Percentiles rank a stretch among this genome's conserved stretches.
Evolutionary conservation across 768 basidiomycete species (phyloP).

Genomic region (Gymnopilus dilepis): DNA sequence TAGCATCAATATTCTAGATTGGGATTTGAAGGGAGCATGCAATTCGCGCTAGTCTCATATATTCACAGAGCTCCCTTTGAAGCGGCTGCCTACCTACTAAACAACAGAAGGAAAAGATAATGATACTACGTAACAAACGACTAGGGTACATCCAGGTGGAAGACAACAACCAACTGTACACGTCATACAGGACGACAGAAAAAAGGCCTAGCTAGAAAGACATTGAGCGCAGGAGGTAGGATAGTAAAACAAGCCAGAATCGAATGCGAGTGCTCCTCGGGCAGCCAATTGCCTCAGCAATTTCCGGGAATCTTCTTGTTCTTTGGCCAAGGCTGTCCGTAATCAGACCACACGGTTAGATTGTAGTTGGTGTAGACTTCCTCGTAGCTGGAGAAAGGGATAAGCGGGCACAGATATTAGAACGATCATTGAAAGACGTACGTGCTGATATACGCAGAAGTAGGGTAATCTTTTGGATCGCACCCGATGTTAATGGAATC

Average conservation of each 20-base stretch:
- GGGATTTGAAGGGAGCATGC: too few relatives aligned
- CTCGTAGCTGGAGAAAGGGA: constrained; percentile 46
- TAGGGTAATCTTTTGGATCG: constrained; percentile 73
- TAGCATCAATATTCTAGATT: too few relatives aligned
- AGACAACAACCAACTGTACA: neutral
- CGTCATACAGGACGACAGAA: neutral
- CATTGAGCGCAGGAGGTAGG: neutral
- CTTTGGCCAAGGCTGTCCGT: constrained; percentile 58
- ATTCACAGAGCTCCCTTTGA: too few relatives aligned
- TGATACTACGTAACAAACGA: neutral
- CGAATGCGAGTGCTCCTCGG: neutral
- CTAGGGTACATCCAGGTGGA: neutral
- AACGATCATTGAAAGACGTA: constrained; percentile 31
- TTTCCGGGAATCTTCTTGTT: constrained; percentile 36
- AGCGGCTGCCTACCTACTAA: too few relatives aligned
- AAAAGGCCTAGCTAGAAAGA: neutral
- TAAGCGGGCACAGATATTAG: neutral
- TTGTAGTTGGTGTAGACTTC: constrained; percentile 71
- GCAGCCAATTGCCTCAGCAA: neutral
- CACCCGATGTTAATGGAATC: constrained; percentile 59
- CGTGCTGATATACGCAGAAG: constrained; percentile 71
- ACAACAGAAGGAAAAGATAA: neutral
- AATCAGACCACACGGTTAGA: constrained; percentile 49
- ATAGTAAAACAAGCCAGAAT: neutral
- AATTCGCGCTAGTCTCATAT: too few relatives aligned